Evolutionary conservation across 179 eudicot genomes (phyloP), one percentile per base, ranked within the genome.

Genomic region (Beta corolliflora): DNA sequence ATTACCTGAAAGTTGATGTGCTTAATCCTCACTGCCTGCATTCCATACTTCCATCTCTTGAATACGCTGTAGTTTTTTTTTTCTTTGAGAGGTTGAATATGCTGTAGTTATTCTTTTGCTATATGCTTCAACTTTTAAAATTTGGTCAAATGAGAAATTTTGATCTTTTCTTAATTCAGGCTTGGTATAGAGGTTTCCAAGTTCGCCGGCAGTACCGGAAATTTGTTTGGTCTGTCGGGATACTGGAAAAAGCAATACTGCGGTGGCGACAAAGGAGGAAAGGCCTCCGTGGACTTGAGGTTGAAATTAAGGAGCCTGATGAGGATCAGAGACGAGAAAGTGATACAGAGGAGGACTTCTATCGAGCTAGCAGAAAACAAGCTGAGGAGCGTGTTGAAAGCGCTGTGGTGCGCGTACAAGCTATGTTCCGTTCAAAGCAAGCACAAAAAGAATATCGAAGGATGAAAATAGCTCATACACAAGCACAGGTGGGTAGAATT

Each of bases 361-460:
- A 90, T 85, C 88, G 84, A 58, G 97, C 93, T 82, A 88, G 98
- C 83, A 87, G 99, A 83, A 88, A 88, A 81, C 97, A 91, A 87
- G 99, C 99, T 44, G 97, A 93, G 84, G 93, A 88, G 80, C 97
- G 97, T 61, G 89, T 94, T 71, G 99, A 93, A 76, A 93, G 91
- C 71, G 92, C 98, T 80, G 97, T 94, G 23, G 95, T 91, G 23
- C 84, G 90, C 59, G 97, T 94, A 77, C 99, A 94, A 83, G 92
- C 97, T 45, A 92, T 96, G 99, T 96, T 96, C 68, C 93, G 99
- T 53, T 96, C 99, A 70, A 92, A 83, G 80, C 89, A 81, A 82
- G 97, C 97, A n/a, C 98, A 94, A 71, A 88, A 89, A 88, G 98
- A 93, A 71, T 96, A 96, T 86, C 87, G 87, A 46, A 93, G 91